These are phyloP conservation scores for Puya raimondii DNA, from an alignment of 176 grass and related monocot genomes.

Conservation along the genomic window DNA sequence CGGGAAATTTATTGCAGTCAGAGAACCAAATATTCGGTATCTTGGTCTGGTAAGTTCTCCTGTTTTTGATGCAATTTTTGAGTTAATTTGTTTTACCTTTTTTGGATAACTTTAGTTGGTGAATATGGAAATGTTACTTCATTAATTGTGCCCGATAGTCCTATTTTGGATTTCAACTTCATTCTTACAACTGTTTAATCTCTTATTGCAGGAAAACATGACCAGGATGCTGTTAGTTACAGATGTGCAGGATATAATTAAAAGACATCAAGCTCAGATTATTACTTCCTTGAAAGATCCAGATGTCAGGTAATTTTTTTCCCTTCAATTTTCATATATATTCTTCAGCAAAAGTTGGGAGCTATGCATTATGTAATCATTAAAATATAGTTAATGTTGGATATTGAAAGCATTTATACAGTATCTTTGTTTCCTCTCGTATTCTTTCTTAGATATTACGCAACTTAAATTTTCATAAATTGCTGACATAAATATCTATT, in stretches of 20 bases:
- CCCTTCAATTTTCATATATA: neutral
- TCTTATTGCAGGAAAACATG: conserved; percentile 83
- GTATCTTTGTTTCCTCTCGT: too few species aligned
- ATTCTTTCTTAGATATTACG: too few species aligned
- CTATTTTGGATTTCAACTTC: neutral
- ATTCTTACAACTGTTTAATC: conserved; percentile 5
- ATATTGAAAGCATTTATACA: too few species aligned
- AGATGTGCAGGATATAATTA: conserved; percentile 99
- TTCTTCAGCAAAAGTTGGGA: neutral
- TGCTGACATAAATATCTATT: too few species aligned
- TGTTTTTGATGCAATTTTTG: conserved; percentile 15
- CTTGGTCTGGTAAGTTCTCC: conserved; percentile 74
- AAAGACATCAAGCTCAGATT: conserved; percentile 98
- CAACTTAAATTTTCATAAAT: too few species aligned
- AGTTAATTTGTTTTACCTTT: conserved; percentile 5
- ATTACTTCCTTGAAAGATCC: conserved; percentile 98
- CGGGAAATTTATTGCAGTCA: conserved; percentile 98
- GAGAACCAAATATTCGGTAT: conserved; percentile 98
- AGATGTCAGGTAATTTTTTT: conserved; percentile 75
- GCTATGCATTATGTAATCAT: too few species aligned
- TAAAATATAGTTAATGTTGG: too few species aligned
- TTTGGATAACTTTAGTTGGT: neutral
- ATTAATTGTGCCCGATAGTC: neutral
- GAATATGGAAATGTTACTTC: neutral
- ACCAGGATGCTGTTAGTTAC: conserved; percentile 93